Evolutionary conservation across 2,329 filamentous ascomycete species (phyloP).

Genomic region (Aspergillus novoparasiticus): DNA sequence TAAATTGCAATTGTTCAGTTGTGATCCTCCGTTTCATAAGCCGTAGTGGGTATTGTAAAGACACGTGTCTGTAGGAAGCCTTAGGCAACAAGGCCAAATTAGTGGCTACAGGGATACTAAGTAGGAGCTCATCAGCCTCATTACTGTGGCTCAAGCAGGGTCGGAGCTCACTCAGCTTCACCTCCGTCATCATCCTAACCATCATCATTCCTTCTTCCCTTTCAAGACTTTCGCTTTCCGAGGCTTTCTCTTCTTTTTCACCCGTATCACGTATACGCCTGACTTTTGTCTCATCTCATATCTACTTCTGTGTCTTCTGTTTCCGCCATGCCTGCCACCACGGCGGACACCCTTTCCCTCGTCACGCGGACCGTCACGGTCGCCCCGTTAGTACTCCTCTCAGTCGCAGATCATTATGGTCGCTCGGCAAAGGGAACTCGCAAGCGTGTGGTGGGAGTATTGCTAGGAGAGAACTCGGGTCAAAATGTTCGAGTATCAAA

Average conservation of each 20-base stretch:
- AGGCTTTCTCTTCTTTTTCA: not conserved
- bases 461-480: conserved; percentile 93
- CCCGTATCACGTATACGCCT: not conserved
- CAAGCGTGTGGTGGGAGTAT: conserved; percentile 87
- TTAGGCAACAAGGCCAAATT: not conserved
- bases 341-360: conserved; percentile 92
- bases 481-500: conserved; percentile 97
- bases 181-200: conserved; percentile 1
- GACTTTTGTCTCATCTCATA: not conserved
- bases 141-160: not conserved
- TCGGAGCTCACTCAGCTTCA: not conserved
- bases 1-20: not conserved
- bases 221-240: not conserved
- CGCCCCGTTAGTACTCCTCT: conserved; percentile 95
- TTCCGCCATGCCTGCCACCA: conserved; percentile 85
- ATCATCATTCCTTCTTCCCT: not conserved
- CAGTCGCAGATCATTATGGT: conserved; percentile 97
- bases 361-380: conserved; percentile 95
- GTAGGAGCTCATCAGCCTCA: not conserved
- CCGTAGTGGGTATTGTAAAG: not conserved
- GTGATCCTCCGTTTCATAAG: not conserved
- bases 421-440: conserved; percentile 86
- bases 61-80: not conserved
- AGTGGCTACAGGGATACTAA: not conserved
- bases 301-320: conserved; percentile 5